phyloP scores from a whole-genome alignment of 306 rosid species.

The Rosa multiflora region DNA sequence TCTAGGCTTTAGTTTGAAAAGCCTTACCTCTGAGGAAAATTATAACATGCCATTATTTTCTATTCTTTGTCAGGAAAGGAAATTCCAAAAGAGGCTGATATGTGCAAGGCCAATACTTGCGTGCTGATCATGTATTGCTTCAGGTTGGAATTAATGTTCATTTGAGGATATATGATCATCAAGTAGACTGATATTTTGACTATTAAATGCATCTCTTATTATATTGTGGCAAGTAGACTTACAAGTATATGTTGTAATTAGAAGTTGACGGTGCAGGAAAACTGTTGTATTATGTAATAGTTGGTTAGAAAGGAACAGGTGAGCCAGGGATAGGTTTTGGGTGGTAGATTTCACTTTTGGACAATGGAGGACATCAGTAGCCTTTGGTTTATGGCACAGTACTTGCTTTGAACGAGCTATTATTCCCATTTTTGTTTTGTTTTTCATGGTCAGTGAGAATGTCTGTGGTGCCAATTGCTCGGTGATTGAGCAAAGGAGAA shows the following conservation, averaged over 20 bases:
- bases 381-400: too few relatives aligned
- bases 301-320: not conserved
- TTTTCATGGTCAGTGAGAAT: too few relatives aligned
- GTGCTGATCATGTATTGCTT: constrained; percentile 71
- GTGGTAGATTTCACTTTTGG: not conserved
- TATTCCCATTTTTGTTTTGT: too few relatives aligned
- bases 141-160: constrained; percentile 47
- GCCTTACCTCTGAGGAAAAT: not conserved
- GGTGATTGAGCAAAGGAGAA: too few relatives aligned
- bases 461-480: too few relatives aligned
- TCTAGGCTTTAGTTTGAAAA: not conserved
- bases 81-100: constrained; percentile 59
- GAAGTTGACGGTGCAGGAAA: not conserved
- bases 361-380: too few relatives aligned
- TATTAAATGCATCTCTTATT: not conserved
- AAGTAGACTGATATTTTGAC: not conserved
- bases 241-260: not conserved
- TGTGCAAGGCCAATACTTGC: constrained; percentile 61
- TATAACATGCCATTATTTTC: not conserved
- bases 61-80: constrained; percentile 56
- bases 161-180: not conserved
- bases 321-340: not conserved
- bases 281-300: not conserved
- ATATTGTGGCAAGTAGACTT: too few relatives aligned
- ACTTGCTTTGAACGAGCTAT: too few relatives aligned